These are phyloP conservation scores for Lippia alba DNA, from an alignment of 305 asterid genomes.

Conservation along the genomic window DNA sequence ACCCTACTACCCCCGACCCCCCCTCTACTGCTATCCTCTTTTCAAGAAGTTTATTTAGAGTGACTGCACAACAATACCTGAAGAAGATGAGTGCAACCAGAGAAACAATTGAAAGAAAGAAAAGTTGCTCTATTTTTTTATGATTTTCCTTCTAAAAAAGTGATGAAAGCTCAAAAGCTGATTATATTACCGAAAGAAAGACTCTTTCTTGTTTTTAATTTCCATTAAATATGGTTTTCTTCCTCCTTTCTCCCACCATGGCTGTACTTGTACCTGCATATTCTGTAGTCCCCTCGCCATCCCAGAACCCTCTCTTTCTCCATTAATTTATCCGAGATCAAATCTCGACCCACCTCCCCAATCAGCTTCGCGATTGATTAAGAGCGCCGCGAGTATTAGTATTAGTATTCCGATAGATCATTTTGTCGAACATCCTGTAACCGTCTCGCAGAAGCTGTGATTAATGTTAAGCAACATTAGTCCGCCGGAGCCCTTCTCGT, in stretches of 20 bases:
- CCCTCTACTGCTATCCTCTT: conserved; percentile 26
- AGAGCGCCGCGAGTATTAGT: too few relatives aligned
- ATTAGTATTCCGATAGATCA: neutral
- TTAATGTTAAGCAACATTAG: conserved; percentile 55
- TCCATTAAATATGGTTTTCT: neutral
- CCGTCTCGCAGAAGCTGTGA: conserved; percentile 2
- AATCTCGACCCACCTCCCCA: neutral
- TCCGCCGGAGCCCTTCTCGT: conserved; percentile 58
- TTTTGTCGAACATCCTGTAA: conserved; percentile 3
- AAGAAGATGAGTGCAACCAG: conserved; percentile 52
- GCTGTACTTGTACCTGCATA: conserved; percentile 28
- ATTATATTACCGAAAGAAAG: conserved; percentile 55
- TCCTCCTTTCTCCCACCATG: conserved; percentile 17
- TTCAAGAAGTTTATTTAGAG: conserved; percentile 39
- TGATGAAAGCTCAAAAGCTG: conserved; percentile 53
- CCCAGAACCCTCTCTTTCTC: neutral
- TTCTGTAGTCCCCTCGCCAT: conserved; percentile 30
- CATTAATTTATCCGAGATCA: neutral
- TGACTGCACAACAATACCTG: conserved; percentile 49
- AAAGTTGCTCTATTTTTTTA: conserved; percentile 23
- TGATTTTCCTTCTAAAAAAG: conserved; percentile 26
- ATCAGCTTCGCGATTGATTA: neutral
- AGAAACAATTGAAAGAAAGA: conserved; percentile 43
- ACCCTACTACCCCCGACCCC: conserved; percentile 3
- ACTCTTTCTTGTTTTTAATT: conserved; percentile 31